Evolutionary conservation across 768 basidiomycete species (phyloP), one percentile per base, ranked within the genome.

Genomic region (Hygrophorus pudorinus): DNA sequence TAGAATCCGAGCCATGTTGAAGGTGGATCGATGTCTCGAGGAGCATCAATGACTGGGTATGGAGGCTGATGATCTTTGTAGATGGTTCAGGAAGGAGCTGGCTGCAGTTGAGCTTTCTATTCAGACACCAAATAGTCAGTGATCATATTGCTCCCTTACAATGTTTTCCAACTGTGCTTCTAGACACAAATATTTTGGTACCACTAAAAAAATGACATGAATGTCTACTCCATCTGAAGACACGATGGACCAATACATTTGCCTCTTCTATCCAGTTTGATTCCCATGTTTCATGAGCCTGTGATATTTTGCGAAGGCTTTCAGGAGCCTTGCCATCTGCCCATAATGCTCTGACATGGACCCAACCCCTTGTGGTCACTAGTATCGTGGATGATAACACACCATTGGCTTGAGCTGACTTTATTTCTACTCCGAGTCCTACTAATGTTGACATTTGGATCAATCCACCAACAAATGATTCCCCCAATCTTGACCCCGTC

Each of bases 31-130:
- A 10, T 66, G 64, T 38, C 2, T 16, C 2, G 65, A 67, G 42
- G 64, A 67, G 47, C 43, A 41, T 9, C 29, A 21, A 0, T 49
- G 57, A 1, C 47, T 67, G 0, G 52, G 47, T 0, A 3, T 34
- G 0, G 64, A 67, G 42, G 56, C 59, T 0, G 58, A 64, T 30
- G 66, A 68, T 24, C 49, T 70, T 0, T 64, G 60, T 29, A 30
- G 44, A 0, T 70, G 65, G 65, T 67, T 56, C 45, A 51, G 57
- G 0, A 37, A 46, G 3, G 63, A 68, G 38, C 42, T 68, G 0
- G 38, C 46, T 0, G 55, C 56, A 0, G 42, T 65, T 0, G 60
- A 58, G 30, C 27, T 54, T 20, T 57, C 57, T 0, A 12, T 61
- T 1, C 29, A 37, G 7, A 20, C 20, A 21, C n/a, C n/a, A n/a